Base-by-base conservation (phyloP, 805 yeast species). In the Danielia oregonensis region DNA sequence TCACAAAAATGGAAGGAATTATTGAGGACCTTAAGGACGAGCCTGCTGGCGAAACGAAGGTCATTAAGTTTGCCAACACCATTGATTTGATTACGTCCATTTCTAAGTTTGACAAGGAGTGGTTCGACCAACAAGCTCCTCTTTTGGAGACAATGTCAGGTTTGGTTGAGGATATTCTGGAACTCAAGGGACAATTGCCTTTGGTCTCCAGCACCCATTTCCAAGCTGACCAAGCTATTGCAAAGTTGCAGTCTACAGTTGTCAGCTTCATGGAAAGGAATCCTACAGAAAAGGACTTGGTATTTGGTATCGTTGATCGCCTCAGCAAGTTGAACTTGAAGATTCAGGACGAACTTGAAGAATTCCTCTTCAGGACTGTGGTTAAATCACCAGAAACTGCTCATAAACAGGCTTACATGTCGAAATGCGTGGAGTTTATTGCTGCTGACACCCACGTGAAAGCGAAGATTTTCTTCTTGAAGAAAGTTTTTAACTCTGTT, bases 31-130 rank as follows among this genome's bases (percentile, higher is more conserved):
- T 76, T 34, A 44, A 64, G 8, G 65, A 68, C 6, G 86, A 79
- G 45, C 47, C 69, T 2, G 63, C 69, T 21, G 66, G 65, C 10
- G 85, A 78, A 30, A 62, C 67, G 12, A 78, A 75, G 49, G 75
- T 80, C 30, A 63, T 74, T 5, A 83, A 80, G 43, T 76, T 86
- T 52, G 80, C 89, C 12, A 89, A 88, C 49, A 63, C 82, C 42
- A 70, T 86, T 27, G 89, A 85, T 50, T 54, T 86, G 35, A 58
- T 84, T 16, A 60, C 63, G 14, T 72, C 87, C 0, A 60, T 86
- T 30, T 59, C 71, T 1, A 49, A 59, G 1, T 68, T 62, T 32
- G 82, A 80, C 17, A 35, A 43, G 2, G 74, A 67, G 2, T 86
- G 94, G 95, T 60, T 85, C 31, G 55, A 55, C 17, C 51, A 57